phyloP scores from a whole-genome alignment of 139 green algal genomes.

The Monoraphidium neglectum region DNA sequence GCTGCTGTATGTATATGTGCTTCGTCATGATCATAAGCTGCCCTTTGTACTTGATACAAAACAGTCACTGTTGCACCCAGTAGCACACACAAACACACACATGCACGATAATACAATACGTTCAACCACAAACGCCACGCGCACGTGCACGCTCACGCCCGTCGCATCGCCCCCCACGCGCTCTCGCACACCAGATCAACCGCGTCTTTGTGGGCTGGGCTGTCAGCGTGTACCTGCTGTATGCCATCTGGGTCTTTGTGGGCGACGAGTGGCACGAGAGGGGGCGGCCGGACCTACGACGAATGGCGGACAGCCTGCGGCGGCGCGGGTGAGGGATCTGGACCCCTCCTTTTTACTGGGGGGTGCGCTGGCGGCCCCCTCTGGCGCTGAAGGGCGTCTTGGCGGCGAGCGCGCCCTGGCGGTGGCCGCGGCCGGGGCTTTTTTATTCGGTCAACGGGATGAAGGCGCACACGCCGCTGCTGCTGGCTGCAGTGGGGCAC shows the following conservation, averaged over 20 bases:
- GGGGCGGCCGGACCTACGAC: conserved; percentile 12
- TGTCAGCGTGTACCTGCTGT: conserved; percentile 63
- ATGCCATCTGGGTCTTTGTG: conserved; percentile 71
- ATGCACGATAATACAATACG: too few species aligned
- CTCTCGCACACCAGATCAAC: conserved; percentile 28
- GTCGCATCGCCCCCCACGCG: too few species aligned
- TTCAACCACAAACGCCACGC: too few species aligned
- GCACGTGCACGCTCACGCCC: too few species aligned
- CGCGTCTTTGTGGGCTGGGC: conserved; percentile 54
- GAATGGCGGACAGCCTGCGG: not conserved
- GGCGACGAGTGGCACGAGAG: conserved; percentile 68
- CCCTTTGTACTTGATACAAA: too few species aligned
- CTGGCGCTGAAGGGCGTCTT: not conserved
- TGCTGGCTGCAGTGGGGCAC: too few species aligned
- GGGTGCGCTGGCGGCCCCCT: not conserved
- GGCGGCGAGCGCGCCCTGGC: not conserved
- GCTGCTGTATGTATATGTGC: not conserved
- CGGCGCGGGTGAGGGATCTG: not conserved
- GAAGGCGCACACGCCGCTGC: too few species aligned
- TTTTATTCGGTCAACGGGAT: not conserved
- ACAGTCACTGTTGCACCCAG: not conserved
- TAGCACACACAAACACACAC: not conserved
- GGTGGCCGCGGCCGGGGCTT: not conserved
- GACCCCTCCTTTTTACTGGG: not conserved
- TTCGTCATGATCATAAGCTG: not conserved